Base-by-base conservation (phyloP, 805 yeast genomes). In the Dipodascus albidus region DNA sequence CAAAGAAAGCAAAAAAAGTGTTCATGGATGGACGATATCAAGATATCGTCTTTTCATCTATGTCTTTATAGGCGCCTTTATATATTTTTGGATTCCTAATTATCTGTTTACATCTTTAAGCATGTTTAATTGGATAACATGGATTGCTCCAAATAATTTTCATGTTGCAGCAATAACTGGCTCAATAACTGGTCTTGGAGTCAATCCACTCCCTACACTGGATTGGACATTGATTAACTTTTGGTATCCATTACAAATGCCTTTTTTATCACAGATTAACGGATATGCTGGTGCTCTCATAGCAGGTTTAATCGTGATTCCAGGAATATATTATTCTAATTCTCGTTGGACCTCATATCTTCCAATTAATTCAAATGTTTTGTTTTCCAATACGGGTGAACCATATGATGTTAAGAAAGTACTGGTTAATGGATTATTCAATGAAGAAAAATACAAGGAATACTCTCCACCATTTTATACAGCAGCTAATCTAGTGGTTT, bases 401-500 rank as follows among this genome's bases (percentile, higher is more conserved):
- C 59, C 70, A 0, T 82, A 72, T 63, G 68, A 75, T 23, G 78
- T 81, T 50, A 72, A 72, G 20, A 64, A 73, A 51, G 72, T 82
- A 20, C 62, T 82, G 48, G 48, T 47, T 21, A 22, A 48, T 17
- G 57, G 73, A 54, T 58, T 63, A 17, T 73, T 82, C 57, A 71
- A 77, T 60, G 65, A 67, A 51, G 66, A 64, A 6, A 78, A 70
- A 3, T 83, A 82, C 65, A 65, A 76, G 59, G 64, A 67, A 3
- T 83, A 83, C 67, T 82, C 87, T 1, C 85, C 87, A 6, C 87
- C 88, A 6, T 82, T 75, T 64, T 81, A 79, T 61, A 63, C 79
- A 24, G 86, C 87, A 3, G 85, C 72, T 1, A 48, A 55, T 23
- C 41, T 58, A 4, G 55, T 58, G 8, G 64, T 73, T 20, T 81